Base-by-base conservation (phyloP, 2,329 filamentous ascomycete genomes). In the Cercospora brassicicola region DNA sequence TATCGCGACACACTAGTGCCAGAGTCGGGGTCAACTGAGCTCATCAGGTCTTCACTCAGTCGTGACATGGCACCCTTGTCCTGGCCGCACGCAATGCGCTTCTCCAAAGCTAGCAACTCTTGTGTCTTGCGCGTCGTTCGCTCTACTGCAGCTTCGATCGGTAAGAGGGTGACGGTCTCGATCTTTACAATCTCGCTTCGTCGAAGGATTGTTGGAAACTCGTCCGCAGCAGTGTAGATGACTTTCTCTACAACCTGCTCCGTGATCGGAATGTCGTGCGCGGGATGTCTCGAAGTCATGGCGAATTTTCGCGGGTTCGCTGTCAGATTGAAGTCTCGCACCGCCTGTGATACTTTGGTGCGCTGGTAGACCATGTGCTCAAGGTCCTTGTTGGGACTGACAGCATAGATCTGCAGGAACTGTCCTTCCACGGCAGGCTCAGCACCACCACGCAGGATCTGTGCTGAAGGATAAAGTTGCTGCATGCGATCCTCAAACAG, bases 401-500 rank as follows among this genome's bases (percentile, higher is more conserved):
- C 87, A 7, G 91, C 85, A 42, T 88, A 94, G 66, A 98, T 88
- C 64, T 95, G 89, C 63, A 98, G 78, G 79, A 92, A 97, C 75
- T 98, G 94, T 11, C 94, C 94, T 80, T 98, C 94, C 1, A 94
- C 87, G 74, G 95, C 92, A 10, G 74, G 69, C 68, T 94, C 91
- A 10, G 89, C 85, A 62, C 89, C 88, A 31, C 86, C 85, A 3
- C 88, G 89, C 51, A 96, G 84, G 67, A 97, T 90, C 75, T 95
- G 91, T 2, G 94, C 94, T 2, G 90, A 84, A 3, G 94, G 94
- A 76, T 96, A 93, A 75, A 96, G 90, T 78, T 94, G 91, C 77
- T 96, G 94, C 87, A 98, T 92, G 60, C 92, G 90, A 77, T 97
- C 94, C 1, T 92, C 92, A 74, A 98, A 98, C 4, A 89, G 89